Conservation (phyloP, 2,329 filamentous ascomycete genomes). For the Paecilomyces variotii region DNA sequence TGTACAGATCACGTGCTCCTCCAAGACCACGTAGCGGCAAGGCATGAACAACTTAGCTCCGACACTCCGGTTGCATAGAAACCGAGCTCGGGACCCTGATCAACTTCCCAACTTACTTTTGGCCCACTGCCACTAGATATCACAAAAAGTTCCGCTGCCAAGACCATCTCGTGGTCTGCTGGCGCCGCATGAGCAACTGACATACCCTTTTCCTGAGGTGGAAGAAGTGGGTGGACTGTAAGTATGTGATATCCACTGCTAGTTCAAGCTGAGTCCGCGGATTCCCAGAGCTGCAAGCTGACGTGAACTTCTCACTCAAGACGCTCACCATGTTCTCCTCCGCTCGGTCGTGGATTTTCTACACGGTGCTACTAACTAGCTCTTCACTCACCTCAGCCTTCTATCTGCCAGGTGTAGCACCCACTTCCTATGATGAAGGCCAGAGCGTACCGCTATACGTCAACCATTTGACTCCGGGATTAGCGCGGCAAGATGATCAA, state of each 20-base stretch:
- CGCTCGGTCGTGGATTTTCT: neutral
- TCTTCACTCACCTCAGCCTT: conserved; percentile 55
- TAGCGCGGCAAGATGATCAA: conserved; percentile 66
- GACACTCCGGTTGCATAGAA: neutral
- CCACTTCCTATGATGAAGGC: conserved; percentile 77
- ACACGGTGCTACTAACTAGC: neutral
- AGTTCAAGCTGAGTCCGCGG: neutral
- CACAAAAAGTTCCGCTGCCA: neutral
- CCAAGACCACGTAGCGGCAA: neutral
- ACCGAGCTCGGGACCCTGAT: neutral
- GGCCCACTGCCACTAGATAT: neutral
- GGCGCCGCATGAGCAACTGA: neutral
- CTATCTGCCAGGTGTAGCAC: conserved; percentile 93
- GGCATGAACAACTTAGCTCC: neutral
- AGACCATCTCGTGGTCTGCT: neutral
- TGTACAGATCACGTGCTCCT: neutral
- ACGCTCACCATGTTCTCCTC: neutral
- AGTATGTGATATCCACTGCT: neutral
- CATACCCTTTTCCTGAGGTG: neutral
- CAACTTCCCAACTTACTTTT: neutral
- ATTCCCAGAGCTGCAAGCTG: neutral
- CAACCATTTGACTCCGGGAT: conserved; percentile 82
- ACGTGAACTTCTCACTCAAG: neutral
- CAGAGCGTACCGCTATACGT: conserved; percentile 81
- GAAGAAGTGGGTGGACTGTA: neutral